Conservation (phyloP, 805 yeast species). For the Candida vaughaniae region DNA sequence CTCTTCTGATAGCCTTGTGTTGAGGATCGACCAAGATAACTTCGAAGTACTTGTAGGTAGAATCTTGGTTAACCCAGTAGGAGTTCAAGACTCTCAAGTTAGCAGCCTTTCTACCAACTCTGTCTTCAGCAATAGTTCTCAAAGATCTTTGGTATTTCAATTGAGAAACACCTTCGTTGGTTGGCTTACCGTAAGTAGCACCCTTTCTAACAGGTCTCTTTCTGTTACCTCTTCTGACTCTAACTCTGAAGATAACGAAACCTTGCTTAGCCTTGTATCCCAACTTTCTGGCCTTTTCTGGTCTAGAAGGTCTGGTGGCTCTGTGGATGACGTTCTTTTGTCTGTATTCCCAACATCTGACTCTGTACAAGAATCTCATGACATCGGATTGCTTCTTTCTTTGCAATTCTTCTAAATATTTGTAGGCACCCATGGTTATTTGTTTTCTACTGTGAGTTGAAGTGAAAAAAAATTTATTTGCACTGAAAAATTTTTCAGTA, state of each 20-base stretch:
- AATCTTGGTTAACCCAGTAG: slow-evolving; percentile 99
- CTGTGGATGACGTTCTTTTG: slow-evolving; percentile 98
- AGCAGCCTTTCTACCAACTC: slow-evolving; percentile 98
- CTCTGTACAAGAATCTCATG: slow-evolving; percentile 96
- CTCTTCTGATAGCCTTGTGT: slow-evolving; percentile 99
- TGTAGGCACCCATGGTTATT: slow-evolving; percentile 96
- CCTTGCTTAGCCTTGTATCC: slow-evolving; percentile 99
- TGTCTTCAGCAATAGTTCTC: slow-evolving; percentile 99
- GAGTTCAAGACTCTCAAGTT: slow-evolving; percentile 99
- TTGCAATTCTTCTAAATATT: slow-evolving; percentile 97
- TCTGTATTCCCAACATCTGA: slow-evolving; percentile 99
- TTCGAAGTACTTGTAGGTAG: slow-evolving; percentile 99
- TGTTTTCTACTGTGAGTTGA: no score
- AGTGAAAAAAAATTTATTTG: slow-evolving; percentile 3
- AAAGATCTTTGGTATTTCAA: slow-evolving; percentile 98
- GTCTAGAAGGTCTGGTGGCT: slow-evolving; percentile 97
- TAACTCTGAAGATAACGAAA: slow-evolving; percentile 95
- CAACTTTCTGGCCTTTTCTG: slow-evolving; percentile 99
- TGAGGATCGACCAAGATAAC: slow-evolving; percentile 96
- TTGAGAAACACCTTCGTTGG: slow-evolving; percentile 99
- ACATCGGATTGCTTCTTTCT: slow-evolving; percentile 99
- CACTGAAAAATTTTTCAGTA: slow-evolving; percentile 9
- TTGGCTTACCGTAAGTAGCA: slow-evolving; percentile 99
- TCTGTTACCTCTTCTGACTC: slow-evolving; percentile 99
- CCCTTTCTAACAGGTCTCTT: slow-evolving; percentile 99